phyloP scores from a whole-genome alignment of 768 basidiomycete species.

The Xerocomellus amylosporus region DNA sequence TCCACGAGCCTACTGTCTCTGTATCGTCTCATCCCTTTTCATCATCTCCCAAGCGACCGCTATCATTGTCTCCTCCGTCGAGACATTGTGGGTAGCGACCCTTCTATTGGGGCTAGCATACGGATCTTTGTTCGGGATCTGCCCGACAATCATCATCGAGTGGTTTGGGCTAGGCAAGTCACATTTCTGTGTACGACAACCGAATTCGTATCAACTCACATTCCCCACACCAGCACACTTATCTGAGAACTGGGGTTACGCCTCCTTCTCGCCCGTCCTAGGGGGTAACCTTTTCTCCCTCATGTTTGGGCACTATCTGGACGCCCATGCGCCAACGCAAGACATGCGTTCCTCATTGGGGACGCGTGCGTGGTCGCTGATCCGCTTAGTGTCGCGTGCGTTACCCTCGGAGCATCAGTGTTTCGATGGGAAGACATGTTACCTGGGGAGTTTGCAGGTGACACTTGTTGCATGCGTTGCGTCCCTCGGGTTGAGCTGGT shows the following conservation, averaged over 20 bases:
- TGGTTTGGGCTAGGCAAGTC: conserved; percentile 85
- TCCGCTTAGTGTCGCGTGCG: conserved; percentile 9
- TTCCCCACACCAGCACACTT: conserved; percentile 51
- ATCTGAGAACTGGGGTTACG: conserved; percentile 84
- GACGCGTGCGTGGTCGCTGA: background rate
- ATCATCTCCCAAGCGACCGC: conserved; percentile 69
- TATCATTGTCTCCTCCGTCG: conserved; percentile 52
- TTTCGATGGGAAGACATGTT: conserved; percentile 56
- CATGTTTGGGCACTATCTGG: conserved; percentile 76
- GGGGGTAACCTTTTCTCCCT: conserved; percentile 85
- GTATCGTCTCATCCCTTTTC: conserved; percentile 63
- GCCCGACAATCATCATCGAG: conserved; percentile 74
- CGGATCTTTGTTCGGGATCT: conserved; percentile 69
- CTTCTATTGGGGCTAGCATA: conserved; percentile 48
- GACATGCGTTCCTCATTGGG: background rate
- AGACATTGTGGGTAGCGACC: conserved; percentile 55
- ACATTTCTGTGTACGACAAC: background rate
- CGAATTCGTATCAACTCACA: background rate
- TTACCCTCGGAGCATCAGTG: conserved; percentile 44
- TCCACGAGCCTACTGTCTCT: conserved; percentile 67
- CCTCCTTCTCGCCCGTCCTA: conserved; percentile 66
- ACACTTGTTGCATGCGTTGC: conserved; percentile 36
- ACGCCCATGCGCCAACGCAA: conserved; percentile 50
- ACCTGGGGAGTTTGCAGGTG: conserved; percentile 55
- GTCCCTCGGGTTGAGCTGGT: conserved; percentile 37